A percentile compares a stretch with the other conserved stretches of the same genome.
Conservation (phyloP, 2,329 filamentous ascomycete species). For the Leptodontidium sp. region DNA sequence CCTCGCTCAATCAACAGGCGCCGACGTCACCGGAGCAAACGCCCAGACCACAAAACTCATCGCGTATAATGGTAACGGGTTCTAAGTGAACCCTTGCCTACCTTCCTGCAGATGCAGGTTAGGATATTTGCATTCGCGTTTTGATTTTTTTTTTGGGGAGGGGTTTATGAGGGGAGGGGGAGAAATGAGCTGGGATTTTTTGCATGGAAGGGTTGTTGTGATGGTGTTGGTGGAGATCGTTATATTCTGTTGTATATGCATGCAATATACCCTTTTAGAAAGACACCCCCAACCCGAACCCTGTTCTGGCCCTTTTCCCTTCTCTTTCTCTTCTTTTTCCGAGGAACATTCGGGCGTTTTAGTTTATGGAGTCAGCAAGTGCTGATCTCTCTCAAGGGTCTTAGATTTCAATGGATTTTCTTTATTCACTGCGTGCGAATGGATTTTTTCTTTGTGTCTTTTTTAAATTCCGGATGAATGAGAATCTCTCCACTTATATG, state of each 20-base stretch:
- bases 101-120: neutral
- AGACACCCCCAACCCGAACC: neutral
- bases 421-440: too few species aligned
- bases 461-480: too few species aligned
- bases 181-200: neutral
- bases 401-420: too few species aligned
- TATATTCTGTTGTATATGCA: slow-evolving; percentile 19
- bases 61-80: slow-evolving; percentile 60
- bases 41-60: slow-evolving; percentile 59
- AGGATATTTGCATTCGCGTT: neutral
- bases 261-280: slow-evolving; percentile 21
- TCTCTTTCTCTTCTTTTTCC: neutral
- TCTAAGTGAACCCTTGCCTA: slow-evolving; percentile 6
- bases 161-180: neutral
- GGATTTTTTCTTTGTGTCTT: too few species aligned
- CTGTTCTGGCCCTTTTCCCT: too few species aligned
- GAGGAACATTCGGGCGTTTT: neutral
- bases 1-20: slow-evolving; percentile 47
- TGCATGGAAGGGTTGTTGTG: neutral
- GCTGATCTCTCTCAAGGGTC: neutral
- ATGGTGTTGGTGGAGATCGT: neutral
- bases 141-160: neutral
- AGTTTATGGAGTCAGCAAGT: neutral
- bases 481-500: too few species aligned
- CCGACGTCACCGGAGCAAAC: slow-evolving; percentile 50